Evolutionary conservation across 1,284 basidiomycete genomes (phyloP).

Genomic region (Leccinum pallidistipes): DNA sequence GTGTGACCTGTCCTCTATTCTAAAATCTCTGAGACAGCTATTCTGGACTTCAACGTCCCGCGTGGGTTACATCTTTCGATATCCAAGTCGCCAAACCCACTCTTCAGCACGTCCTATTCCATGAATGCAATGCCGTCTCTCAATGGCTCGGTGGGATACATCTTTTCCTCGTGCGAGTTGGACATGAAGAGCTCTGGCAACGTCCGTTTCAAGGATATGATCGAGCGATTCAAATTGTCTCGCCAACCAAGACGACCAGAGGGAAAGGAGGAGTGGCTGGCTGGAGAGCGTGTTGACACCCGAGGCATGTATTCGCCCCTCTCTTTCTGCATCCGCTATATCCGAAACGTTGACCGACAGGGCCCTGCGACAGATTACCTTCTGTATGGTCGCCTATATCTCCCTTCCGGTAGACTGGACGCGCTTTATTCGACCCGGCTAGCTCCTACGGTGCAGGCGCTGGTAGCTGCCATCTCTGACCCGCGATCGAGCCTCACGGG

Average conservation of each 20-base stretch:
- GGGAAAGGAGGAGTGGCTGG: slow-evolving; percentile 75
- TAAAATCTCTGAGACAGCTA: slow-evolving; percentile 47
- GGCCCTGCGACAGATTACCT: slow-evolving; percentile 66
- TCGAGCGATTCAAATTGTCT: slow-evolving; percentile 83
- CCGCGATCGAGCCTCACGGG: slow-evolving; percentile 51
- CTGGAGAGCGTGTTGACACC: slow-evolving; percentile 74
- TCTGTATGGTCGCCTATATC: slow-evolving; percentile 89
- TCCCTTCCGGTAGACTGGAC: slow-evolving; percentile 86
- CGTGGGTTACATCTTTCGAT: slow-evolving; percentile 78
- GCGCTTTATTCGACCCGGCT: slow-evolving; percentile 87
- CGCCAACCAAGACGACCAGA: slow-evolving; percentile 76
- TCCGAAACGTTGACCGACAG: slow-evolving; percentile 23
- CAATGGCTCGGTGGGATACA: slow-evolving; percentile 91
- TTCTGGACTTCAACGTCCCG: slow-evolving; percentile 84
- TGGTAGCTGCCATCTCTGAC: slow-evolving; percentile 76
- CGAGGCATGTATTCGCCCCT: slow-evolving; percentile 55
- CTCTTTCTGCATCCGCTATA: slow-evolving; percentile 5
- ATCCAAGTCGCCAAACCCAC: slow-evolving; percentile 85
- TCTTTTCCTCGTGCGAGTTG: slow-evolving; percentile 85
- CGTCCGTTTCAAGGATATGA: slow-evolving; percentile 85
- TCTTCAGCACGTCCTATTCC: slow-evolving; percentile 90
- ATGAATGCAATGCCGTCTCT: slow-evolving; percentile 91
- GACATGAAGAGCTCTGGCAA: slow-evolving; percentile 69
- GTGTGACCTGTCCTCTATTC: not conserved
- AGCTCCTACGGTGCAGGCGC: slow-evolving; percentile 66